Conservation (phyloP, 495 filamentous ascomycete genomes). For the Penicillium antarcticum region DNA sequence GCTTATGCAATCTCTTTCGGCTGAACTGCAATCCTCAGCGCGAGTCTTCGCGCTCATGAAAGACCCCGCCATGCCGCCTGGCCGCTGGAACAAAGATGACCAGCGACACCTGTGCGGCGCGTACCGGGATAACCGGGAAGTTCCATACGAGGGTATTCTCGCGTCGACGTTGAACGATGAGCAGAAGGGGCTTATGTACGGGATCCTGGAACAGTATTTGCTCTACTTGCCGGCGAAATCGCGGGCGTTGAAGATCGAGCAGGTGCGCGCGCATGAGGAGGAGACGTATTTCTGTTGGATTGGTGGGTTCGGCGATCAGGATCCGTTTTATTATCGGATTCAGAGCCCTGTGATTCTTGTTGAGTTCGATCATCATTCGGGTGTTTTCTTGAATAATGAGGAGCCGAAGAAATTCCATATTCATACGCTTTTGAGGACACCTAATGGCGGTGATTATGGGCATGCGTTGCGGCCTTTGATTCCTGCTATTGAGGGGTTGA, state of each 20-base stretch:
- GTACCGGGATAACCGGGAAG: constrained; percentile 69
- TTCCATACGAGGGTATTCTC: constrained; percentile 67
- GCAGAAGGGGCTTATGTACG: constrained; percentile 52
- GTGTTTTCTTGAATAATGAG: constrained; percentile 70
- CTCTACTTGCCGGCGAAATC: constrained; percentile 58
- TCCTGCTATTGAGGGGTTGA: constrained; percentile 34
- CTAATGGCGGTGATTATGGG: constrained; percentile 75
- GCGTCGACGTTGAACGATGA: constrained; percentile 37
- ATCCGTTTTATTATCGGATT: constrained; percentile 73
- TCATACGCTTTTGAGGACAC: constrained; percentile 66
- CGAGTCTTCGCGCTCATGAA: constrained; percentile 53
- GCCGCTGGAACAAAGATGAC: constrained; percentile 72
- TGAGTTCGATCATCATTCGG: constrained; percentile 80
- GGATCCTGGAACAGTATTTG: constrained; percentile 57
- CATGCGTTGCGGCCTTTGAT: constrained; percentile 46
- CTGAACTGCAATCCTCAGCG: constrained; percentile 47
- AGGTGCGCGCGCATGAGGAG: constrained; percentile 48
- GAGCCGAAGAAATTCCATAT: constrained; percentile 75
- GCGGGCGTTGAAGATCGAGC: constrained; percentile 47
- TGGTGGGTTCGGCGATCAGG: constrained; percentile 59
- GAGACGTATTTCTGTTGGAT: constrained; percentile 80
- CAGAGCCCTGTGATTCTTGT: constrained; percentile 69
- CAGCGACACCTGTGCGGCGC: constrained; percentile 72
- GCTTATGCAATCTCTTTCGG: constrained; percentile 63
- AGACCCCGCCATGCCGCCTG: constrained; percentile 60